Evolutionary conservation across 2,329 filamentous ascomycete genomes (phyloP), one percentile per base, ranked within the genome.

Genomic region (Colletotrichum salicis): DNA sequence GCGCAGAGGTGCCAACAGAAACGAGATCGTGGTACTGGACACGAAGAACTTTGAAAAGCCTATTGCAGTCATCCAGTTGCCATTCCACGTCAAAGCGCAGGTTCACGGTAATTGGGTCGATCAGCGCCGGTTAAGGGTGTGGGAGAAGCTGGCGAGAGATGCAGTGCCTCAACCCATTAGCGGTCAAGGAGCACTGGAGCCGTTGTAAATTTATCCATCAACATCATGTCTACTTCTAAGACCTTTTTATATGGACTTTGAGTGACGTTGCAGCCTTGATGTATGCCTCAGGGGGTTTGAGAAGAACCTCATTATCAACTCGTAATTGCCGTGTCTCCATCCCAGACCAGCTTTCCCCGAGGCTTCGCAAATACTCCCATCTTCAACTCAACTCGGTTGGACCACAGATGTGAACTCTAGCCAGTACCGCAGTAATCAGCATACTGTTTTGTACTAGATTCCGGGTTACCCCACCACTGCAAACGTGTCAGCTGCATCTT

Each of bases 1-100:
- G 5, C 66, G 66, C 2, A 54, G 60, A 15, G 61, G 51, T 1
- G 60, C 55, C 1, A 75, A 83, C 54, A 75, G 81, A 52, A 82
- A 81, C 22, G 82, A 84, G 57, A 76, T 84, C 8, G 73, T 83
- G 7, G 79, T 86, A 5, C 77, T 86, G 64, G 83, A 85, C 67
- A 84, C 84, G 5, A 75, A 68, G 69, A 76, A 82, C 15, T 77
- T 85, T 22, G 76, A 75, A 4, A 79, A 80, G 15, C 82, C 84
- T 6, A 59, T 84, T 0, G 83, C 84, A 2, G 77, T 83, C 5
- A 76, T 84, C 1, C 79, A 84, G 74, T 62, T 86, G 62, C 84
- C 84, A 6, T 77, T 82, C 8, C 77, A 75, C 6, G 71, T 78
- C 1, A 77, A 78, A 35, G 69, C 73, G 0, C 77, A 79, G 68